A percentile compares a stretch with the other conserved stretches of the same genome.
Evolutionary conservation across 208 protist genomes (phyloP).

Genomic region (Leishmania arabica): DNA sequence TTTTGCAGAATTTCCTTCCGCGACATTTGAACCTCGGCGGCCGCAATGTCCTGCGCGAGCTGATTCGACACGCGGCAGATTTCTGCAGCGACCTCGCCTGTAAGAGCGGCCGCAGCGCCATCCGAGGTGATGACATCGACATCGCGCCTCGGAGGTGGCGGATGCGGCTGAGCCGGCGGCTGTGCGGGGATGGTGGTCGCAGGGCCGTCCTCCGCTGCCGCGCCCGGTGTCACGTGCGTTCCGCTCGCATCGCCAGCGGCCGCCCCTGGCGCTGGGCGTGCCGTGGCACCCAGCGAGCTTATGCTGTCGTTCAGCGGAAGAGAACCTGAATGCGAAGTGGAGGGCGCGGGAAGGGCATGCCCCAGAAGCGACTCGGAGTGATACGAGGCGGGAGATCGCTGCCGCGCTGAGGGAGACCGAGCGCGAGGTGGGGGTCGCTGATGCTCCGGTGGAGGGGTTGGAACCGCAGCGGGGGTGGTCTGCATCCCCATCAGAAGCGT

Average conservation of each 20-base stretch:
- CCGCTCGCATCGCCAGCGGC: not conserved
- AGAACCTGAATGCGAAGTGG: not conserved
- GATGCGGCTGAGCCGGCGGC: not conserved
- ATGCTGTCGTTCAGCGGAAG: not conserved
- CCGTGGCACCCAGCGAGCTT: not conserved
- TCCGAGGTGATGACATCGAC: not conserved
- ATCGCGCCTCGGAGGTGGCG: not conserved
- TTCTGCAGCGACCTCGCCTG: not conserved
- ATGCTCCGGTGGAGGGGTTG: constrained; percentile 14
- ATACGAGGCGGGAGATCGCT: not conserved
- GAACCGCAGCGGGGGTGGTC: not conserved
- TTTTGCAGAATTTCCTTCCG: constrained; percentile 35
- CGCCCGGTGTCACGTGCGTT: not conserved
- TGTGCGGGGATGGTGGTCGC: not conserved
- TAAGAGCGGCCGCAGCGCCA: not conserved
- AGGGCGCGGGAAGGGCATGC: too few species aligned
- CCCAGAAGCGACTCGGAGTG: not conserved
- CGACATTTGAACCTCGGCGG: not conserved
- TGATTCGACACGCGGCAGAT: constrained; percentile 16
- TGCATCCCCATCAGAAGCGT: constrained; percentile 1
- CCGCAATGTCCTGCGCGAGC: constrained; percentile 21
- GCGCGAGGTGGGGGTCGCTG: constrained; percentile 25
- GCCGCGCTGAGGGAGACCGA: constrained; percentile 15
- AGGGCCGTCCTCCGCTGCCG: not conserved
- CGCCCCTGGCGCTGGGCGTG: not conserved